Evolutionary conservation across 2,329 filamentous ascomycete species (phyloP).

Genomic region (Ustilaginoidea virens): DNA sequence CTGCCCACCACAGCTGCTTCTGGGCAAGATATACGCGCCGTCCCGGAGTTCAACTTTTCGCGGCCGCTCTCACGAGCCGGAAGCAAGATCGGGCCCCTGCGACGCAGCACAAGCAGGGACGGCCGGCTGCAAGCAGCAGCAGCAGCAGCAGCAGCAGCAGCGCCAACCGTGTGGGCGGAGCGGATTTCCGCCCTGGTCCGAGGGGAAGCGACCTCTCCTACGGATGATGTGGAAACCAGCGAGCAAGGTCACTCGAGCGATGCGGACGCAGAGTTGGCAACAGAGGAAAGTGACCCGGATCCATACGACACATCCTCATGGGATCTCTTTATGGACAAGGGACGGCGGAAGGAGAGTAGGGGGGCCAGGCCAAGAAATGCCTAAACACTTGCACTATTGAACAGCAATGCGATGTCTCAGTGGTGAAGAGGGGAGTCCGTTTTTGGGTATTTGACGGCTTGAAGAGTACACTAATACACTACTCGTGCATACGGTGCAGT

Average conservation of each 20-base stretch:
- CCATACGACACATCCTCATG: too few relatives aligned
- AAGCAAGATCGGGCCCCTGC: neutral
- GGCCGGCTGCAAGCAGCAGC: neutral
- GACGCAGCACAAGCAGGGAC: neutral
- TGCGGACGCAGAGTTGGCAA: constrained; percentile 13
- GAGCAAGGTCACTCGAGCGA: constrained; percentile 18
- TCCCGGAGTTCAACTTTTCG: constrained; percentile 19
- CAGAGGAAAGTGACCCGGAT: constrained; percentile 19
- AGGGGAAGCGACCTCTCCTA: constrained; percentile 9
- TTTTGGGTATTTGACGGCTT: too few relatives aligned
- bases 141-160: too few relatives aligned
- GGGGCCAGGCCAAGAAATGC: too few relatives aligned
- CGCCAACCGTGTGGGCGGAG: constrained; percentile 1
- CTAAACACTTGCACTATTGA: too few relatives aligned
- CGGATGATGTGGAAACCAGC: constrained; percentile 17
- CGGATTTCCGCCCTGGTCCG: constrained; percentile 5
- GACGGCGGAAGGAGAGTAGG: too few relatives aligned
- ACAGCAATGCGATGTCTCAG: too few relatives aligned
- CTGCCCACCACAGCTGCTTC: constrained; percentile 6
- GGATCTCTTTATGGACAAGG: too few relatives aligned
- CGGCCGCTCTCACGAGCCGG: constrained; percentile 1
- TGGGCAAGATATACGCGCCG: constrained; percentile 4
- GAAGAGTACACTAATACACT: too few relatives aligned
- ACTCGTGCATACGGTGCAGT: too few relatives aligned
- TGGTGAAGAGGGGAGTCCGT: too few relatives aligned